phyloP scores from a whole-genome alignment of 2,329 filamentous ascomycete species.

The Chlorencoelia australis region DNA sequence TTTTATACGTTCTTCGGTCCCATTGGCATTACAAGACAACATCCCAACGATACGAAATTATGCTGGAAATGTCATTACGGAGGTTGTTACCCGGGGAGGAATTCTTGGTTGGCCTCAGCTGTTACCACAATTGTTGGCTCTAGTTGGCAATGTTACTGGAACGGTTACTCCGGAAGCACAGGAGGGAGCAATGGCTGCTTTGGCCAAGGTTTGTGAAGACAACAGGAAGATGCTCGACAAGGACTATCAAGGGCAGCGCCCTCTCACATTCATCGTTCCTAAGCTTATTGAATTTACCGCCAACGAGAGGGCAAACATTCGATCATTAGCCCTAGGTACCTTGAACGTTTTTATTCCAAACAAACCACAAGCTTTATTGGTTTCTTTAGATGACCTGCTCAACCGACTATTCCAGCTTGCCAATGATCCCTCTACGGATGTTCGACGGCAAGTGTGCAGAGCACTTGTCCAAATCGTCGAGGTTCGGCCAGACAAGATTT shows the following conservation, averaged over 20 bases:
- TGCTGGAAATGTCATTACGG: slow-evolving; percentile 88
- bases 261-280: slow-evolving; percentile 79
- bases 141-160: slow-evolving; percentile 64
- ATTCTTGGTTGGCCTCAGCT: slow-evolving; percentile 87
- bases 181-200: slow-evolving; percentile 86
- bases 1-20: slow-evolving; percentile 70
- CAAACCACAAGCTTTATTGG: slow-evolving; percentile 71
- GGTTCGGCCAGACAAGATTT: slow-evolving; percentile 78
- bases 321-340: slow-evolving; percentile 67
- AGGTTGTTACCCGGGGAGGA: slow-evolving; percentile 75
- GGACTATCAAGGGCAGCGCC: slow-evolving; percentile 80
- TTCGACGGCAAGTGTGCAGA: slow-evolving; percentile 86
- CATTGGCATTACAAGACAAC: slow-evolving; percentile 71
- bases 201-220: slow-evolving; percentile 95
- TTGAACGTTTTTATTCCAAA: slow-evolving; percentile 89
- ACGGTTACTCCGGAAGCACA: slow-evolving; percentile 63
- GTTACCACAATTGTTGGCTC: slow-evolving; percentile 68
- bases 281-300: slow-evolving; percentile 82
- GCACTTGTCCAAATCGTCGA: slow-evolving; percentile 90
- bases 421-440: slow-evolving; percentile 66
- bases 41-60: slow-evolving; percentile 77
- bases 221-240: slow-evolving; percentile 78
- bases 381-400: slow-evolving; percentile 71
- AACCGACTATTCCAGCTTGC: slow-evolving; percentile 75
- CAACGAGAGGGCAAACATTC: slow-evolving; percentile 65